phyloP scores from a whole-genome alignment of 345 rosid genomes.

The Syzygium oleosum region DNA sequence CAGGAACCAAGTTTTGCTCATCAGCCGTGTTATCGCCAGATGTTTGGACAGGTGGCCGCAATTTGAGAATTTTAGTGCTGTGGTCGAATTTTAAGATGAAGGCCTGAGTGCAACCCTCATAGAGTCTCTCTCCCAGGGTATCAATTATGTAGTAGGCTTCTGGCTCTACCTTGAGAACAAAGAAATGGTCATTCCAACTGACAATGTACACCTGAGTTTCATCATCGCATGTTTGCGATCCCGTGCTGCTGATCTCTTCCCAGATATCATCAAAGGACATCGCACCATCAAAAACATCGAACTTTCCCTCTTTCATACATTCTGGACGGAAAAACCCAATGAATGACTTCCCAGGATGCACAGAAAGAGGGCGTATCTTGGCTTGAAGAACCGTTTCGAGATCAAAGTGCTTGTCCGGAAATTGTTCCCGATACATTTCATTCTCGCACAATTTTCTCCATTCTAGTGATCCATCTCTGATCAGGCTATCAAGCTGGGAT shows the following conservation, averaged over 20 bases:
- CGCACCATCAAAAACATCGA: constrained; percentile 66
- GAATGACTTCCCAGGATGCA: constrained; percentile 60
- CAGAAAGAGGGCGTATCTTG: constrained; percentile 54
- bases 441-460: constrained; percentile 89
- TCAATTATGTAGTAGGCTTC: constrained; percentile 89
- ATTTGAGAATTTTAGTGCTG: constrained; percentile 34
- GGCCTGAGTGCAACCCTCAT: constrained; percentile 88
- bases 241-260: constrained; percentile 65
- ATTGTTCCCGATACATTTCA: constrained; percentile 50
- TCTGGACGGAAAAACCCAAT: constrained; percentile 90
- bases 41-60: constrained; percentile 14
- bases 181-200: constrained; percentile 98
- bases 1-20: not conserved
- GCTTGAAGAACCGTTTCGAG: constrained; percentile 87
- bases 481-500: constrained; percentile 79
- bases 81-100: constrained; percentile 76
- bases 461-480: constrained; percentile 83
- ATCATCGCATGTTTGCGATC: constrained; percentile 21
- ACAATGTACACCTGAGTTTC: constrained; percentile 69
- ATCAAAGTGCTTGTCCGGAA: constrained; percentile 93
- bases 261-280: constrained; percentile 92
- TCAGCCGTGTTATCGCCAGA: constrained; percentile 17
- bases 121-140: constrained; percentile 89
- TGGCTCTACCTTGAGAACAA: constrained; percentile 63
- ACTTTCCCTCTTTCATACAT: constrained; percentile 53